These are phyloP conservation scores for Fusarium sp. DNA, from an alignment of 2,329 filamentous ascomycete species.

Conservation along the genomic window DNA sequence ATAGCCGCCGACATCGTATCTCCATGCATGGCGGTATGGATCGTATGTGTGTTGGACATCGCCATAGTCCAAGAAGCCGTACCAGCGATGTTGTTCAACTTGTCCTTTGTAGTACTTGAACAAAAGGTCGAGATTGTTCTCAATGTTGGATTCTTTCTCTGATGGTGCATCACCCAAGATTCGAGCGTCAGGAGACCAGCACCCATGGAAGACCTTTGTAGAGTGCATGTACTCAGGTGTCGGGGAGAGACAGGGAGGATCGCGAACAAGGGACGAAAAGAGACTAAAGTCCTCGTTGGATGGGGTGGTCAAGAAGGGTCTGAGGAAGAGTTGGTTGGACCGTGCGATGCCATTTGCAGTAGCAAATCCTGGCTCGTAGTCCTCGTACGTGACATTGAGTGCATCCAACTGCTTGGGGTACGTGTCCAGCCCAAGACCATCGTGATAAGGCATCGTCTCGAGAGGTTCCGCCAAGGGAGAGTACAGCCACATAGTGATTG, in stretches of 20 bases:
- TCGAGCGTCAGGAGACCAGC: slow-evolving; percentile 21
- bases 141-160: slow-evolving; percentile 54
- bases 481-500: slow-evolving; percentile 70
- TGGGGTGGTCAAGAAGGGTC: slow-evolving; percentile 60
- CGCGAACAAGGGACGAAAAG: slow-evolving; percentile 44
- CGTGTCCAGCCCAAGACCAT: slow-evolving; percentile 65
- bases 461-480: slow-evolving; percentile 66
- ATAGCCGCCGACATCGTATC: slow-evolving; percentile 72
- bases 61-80: slow-evolving; percentile 71
- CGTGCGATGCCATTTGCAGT: slow-evolving; percentile 68
- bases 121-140: slow-evolving; percentile 65
- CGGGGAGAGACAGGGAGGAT: slow-evolving; percentile 63
- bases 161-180: slow-evolving; percentile 19
- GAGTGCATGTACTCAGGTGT: slow-evolving; percentile 57
- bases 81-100: slow-evolving; percentile 68
- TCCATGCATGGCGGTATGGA: slow-evolving; percentile 67
- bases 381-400: slow-evolving; percentile 72
- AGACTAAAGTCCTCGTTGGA: slow-evolving; percentile 56
- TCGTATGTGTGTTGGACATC: slow-evolving; percentile 74
- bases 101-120: slow-evolving; percentile 66
- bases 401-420: slow-evolving; percentile 70
- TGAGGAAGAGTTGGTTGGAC: slow-evolving; percentile 66
- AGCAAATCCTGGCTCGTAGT: slow-evolving; percentile 66
- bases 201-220: slow-evolving; percentile 25
- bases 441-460: slow-evolving; percentile 68